These are phyloP conservation scores for Lactarius pseudohatsudake DNA, from an alignment of 768 basidiomycete species.

Conservation along the genomic window DNA sequence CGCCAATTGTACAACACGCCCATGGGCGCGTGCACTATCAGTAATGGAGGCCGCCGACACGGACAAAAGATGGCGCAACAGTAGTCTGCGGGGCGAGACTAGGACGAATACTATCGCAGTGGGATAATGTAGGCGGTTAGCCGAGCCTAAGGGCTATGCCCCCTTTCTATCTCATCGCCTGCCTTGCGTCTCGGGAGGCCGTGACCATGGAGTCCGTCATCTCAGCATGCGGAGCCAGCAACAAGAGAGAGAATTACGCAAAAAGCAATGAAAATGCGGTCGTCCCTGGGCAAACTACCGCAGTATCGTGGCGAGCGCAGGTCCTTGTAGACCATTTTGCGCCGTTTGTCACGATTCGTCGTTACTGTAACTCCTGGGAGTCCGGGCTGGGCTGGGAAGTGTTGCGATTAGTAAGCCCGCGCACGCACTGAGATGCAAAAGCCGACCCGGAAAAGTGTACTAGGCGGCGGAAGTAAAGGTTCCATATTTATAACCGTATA, in stretches of 20 bases:
- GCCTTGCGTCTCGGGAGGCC: background rate
- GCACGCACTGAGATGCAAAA: background rate
- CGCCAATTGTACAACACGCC: background rate
- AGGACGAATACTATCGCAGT: background rate
- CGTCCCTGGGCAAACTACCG: background rate
- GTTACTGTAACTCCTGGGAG: background rate
- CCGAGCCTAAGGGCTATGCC: background rate
- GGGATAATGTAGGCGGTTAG: background rate
- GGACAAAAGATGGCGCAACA: background rate
- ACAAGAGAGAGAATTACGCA: background rate
- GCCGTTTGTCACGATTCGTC: background rate
- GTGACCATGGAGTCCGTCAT: background rate
- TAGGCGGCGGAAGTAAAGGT: background rate
- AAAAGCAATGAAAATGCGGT: background rate
- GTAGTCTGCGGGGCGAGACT: background rate
- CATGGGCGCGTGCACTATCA: background rate
- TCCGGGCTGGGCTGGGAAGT: background rate
- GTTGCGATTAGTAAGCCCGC: background rate
- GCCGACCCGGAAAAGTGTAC: background rate
- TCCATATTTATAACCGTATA: too few species aligned
- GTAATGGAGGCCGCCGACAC: background rate
- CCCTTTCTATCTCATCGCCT: background rate
- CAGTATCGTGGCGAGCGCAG: background rate
- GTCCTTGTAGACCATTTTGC: background rate
- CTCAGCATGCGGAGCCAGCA: background rate